Percentiles rank a stretch among this genome's conserved stretches.
These are phyloP conservation scores for Cucurbita pepo DNA, from an alignment of 306 rosid species.

Conservation along the genomic window DNA sequence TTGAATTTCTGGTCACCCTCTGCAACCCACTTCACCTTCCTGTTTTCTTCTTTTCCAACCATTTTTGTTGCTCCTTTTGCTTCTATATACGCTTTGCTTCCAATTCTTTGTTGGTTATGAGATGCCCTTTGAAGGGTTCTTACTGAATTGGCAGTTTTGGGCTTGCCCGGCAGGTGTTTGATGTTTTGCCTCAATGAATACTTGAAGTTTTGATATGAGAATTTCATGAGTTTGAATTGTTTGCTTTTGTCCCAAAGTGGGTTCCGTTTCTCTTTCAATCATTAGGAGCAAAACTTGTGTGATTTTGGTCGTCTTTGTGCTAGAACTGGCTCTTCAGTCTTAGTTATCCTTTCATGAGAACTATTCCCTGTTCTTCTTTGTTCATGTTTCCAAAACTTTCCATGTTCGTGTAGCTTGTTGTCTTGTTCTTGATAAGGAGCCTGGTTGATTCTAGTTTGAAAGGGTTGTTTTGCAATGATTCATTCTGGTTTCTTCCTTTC, in stretches of 20 bases:
- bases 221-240: not conserved
- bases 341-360: not conserved
- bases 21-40: constrained; percentile 63
- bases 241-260: not conserved
- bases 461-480: not conserved
- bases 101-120: not conserved
- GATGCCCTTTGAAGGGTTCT: not conserved
- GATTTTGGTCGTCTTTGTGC: not conserved
- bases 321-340: not conserved
- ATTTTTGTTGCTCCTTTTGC: not conserved
- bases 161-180: not conserved
- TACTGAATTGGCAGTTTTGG: not conserved
- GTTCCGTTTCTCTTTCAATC: not conserved
- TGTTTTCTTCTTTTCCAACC: constrained; percentile 44
- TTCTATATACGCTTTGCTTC: not conserved
- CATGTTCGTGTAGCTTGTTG: not conserved
- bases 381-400: not conserved
- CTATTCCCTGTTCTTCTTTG: not conserved
- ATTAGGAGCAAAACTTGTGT: not conserved
- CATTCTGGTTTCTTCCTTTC: constrained; percentile 1
- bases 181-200: not conserved
- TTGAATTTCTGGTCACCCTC: constrained; percentile 78
- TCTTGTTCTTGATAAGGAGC: not conserved
- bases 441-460: not conserved
- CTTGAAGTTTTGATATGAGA: constrained; percentile 1